Percentiles rank a stretch among this genome's conserved stretches.
Conservation (phyloP, 129 eudicot genomes). For the Pittosporum tobira region DNA sequence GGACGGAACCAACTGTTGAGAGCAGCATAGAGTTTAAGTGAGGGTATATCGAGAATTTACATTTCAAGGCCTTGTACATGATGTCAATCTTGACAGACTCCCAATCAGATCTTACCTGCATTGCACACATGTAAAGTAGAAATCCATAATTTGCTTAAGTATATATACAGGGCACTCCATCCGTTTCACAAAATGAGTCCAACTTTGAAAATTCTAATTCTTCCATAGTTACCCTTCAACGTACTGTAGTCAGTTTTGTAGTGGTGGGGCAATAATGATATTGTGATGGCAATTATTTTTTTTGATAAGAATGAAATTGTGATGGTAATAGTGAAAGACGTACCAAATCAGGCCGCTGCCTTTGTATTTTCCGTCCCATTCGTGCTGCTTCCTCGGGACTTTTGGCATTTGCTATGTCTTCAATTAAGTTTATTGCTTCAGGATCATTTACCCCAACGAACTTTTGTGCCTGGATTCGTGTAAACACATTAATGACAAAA, state of each 20-base stretch:
- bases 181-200: no score
- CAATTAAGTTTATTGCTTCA: slow-evolving; percentile 35
- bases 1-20: slow-evolving; percentile 69
- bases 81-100: slow-evolving; percentile 60
- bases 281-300: no score
- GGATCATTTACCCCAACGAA: slow-evolving; percentile 67
- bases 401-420: slow-evolving; percentile 53
- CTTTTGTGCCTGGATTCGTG: slow-evolving; percentile 58
- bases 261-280: no score
- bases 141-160: no score
- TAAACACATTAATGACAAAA: not conserved
- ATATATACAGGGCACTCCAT: no score
- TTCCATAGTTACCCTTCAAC: no score
- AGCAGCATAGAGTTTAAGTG: slow-evolving; percentile 52
- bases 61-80: slow-evolving; percentile 78
- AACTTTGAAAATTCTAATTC: no score
- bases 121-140: not conserved
- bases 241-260: no score
- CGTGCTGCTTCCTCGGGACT: slow-evolving; percentile 99
- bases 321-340: slow-evolving; percentile 10
- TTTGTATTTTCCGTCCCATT: slow-evolving; percentile 71
- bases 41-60: slow-evolving; percentile 71
- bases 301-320: no score
- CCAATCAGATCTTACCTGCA: slow-evolving; percentile 77
- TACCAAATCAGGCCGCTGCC: slow-evolving; percentile 75